Conservation (phyloP, 2,329 filamentous ascomycete genomes). For the Cladobotryum protrusum region DNA sequence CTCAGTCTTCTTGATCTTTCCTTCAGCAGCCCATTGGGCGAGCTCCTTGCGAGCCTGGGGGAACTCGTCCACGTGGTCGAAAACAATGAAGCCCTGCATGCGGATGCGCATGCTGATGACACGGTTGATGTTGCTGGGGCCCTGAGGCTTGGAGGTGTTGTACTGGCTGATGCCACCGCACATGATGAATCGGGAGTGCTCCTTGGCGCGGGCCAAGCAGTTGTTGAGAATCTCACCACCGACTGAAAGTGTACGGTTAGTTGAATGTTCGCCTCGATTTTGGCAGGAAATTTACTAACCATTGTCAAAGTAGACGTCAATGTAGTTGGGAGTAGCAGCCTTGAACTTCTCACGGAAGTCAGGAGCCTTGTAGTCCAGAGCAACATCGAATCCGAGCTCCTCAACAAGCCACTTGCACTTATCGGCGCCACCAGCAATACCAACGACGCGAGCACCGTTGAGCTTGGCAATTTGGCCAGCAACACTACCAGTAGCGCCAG, state of each 20-base stretch:
- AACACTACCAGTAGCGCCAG: conserved; percentile 70
- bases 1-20: conserved; percentile 66
- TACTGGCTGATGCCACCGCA: conserved; percentile 68
- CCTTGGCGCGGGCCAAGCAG: conserved; percentile 57
- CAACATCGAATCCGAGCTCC: conserved; percentile 60
- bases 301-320: conserved; percentile 70
- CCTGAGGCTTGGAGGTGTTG: conserved; percentile 50
- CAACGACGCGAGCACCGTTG: conserved; percentile 56
- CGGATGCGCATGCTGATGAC: conserved; percentile 50
- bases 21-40: conserved; percentile 61
- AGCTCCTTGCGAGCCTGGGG: conserved; percentile 53
- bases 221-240: conserved; percentile 65
- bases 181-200: conserved; percentile 59
- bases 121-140: conserved; percentile 50
- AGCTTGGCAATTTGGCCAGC: conserved; percentile 74
- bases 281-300: conserved; percentile 19
- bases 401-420: conserved; percentile 61
- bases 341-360: conserved; percentile 56
- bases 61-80: conserved; percentile 58
- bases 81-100: conserved; percentile 68
- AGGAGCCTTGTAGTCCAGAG: conserved; percentile 62
- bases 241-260: conserved; percentile 30
- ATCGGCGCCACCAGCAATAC: conserved; percentile 59
- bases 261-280: not conserved
- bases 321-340: conserved; percentile 51